Percentiles rank a stretch among this genome's conserved stretches.
Evolutionary conservation across 108 stramenopile genomes (phyloP).

Genomic region (Cylindrotheca fusiformis): DNA sequence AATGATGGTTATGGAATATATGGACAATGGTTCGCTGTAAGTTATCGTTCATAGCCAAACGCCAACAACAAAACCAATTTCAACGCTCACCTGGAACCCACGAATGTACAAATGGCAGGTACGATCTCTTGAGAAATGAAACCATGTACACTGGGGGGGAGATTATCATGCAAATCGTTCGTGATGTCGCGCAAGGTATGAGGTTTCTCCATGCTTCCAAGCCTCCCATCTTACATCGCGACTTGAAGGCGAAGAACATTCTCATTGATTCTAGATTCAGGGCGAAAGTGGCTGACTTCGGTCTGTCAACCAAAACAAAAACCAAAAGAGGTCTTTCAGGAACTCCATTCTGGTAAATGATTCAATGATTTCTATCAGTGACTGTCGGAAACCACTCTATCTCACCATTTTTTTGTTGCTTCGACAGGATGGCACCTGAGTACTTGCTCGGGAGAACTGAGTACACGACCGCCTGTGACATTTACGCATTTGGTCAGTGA

Average conservation of each 20-base stretch:
- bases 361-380: neutral
- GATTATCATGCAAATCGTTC: conserved; percentile 39
- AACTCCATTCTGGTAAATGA: conserved; percentile 75
- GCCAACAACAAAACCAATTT: conserved; percentile 12
- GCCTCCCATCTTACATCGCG: conserved; percentile 51
- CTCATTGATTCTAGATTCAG: conserved; percentile 36
- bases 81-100: neutral
- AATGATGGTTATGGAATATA: conserved; percentile 50
- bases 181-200: conserved; percentile 46
- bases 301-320: conserved; percentile 3
- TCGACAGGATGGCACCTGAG: conserved; percentile 86
- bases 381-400: neutral
- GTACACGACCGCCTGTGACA: conserved; percentile 51
- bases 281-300: conserved; percentile 46
- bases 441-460: conserved; percentile 37
- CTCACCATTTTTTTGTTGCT: neutral
- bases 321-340: conserved; percentile 42
- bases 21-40: conserved; percentile 50
- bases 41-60: conserved; percentile 36
- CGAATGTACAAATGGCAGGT: conserved; percentile 31
- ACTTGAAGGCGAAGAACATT: conserved; percentile 42
- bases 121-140: conserved; percentile 56
- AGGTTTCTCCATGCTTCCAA: conserved; percentile 49
- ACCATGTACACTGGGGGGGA: conserved; percentile 44
- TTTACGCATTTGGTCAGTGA: conserved; percentile 56